Evolutionary conservation across 2,329 filamentous ascomycete genomes (phyloP).

Genomic region (Aspergillus tamarii): DNA sequence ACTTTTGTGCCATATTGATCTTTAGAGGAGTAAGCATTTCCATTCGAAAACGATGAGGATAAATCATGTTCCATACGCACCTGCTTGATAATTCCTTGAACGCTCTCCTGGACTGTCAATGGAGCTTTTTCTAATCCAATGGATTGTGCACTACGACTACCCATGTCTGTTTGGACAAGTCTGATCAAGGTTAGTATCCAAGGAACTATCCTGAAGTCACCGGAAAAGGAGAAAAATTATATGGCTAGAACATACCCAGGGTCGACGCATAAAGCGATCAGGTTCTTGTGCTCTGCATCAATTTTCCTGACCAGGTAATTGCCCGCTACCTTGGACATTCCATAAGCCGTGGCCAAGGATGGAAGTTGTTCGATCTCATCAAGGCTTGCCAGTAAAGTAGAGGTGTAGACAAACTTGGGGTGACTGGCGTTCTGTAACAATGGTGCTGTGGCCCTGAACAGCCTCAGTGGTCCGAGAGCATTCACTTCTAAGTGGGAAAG

Average conservation of each 20-base stretch:
- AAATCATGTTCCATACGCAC: neutral
- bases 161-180: neutral
- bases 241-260: neutral
- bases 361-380: neutral
- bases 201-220: neutral
- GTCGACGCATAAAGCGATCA: neutral
- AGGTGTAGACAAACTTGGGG: neutral
- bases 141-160: neutral
- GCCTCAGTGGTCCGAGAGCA: neutral
- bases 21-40: neutral
- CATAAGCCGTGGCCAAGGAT: neutral
- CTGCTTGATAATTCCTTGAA: neutral
- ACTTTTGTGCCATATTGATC: neutral
- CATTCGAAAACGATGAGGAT: neutral
- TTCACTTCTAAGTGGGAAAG: neutral
- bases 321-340: neutral
- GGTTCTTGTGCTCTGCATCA: neutral
- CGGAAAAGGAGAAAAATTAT: neutral
- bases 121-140: neutral
- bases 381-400: neutral
- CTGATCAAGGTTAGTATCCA: neutral
- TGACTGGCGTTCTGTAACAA: neutral
- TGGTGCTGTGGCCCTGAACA: neutral
- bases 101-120: neutral
- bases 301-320: neutral